Base-by-base conservation (phyloP, 257 asterid species). In the Primulina huaijiensis region DNA sequence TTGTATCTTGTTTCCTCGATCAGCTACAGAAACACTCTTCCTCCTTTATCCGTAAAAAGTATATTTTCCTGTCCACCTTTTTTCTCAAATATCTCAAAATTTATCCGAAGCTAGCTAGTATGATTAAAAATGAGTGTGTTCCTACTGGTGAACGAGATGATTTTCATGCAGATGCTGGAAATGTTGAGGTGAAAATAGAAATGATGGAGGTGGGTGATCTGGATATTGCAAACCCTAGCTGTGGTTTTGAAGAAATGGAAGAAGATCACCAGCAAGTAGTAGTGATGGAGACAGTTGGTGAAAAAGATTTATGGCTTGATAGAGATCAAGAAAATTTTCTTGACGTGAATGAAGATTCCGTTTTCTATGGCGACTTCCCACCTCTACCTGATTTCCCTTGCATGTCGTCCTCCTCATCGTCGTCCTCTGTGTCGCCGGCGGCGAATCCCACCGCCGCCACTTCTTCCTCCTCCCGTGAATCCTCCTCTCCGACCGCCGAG, bases 401-500 rank as follows among this genome's bases (percentile, higher is more conserved):
- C 98, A 90, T 90, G 97, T 90, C 98, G 0, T 92, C 98, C 0
- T 90, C 97, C 1, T 92, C 98, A 0, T 92, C 98, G 0, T 84
- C 95, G 2, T 90, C 97, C 0, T 85, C 97, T 1, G 68, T 81
- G 9, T 87, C 82, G 31, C 80, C 78, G 8, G 71, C 65, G 4
- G 10, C 79, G 1, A 68, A 70, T 52, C 79, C 83, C 0, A 21
- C 35, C 2, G 58, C 62, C 6, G 56, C 84, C 11, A 34, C 81
- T 33, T 69, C 89, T 1, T 72, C 82, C 0, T 78, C 95, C 27
- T 43, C 53, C 53, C 73, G 89, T 14, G 67, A 85, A 8, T 67
- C 87, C 0, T 77, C 85, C 0, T 75, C 89, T 2, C 73, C 82
- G 1, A 61, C 60, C 2, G 67, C 60, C 2, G 89, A 79, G 27